A percentile compares a stretch with the other conserved stretches of the same genome.
phyloP scores from a whole-genome alignment of 331 rosid species.

The Acacia pycnantha region DNA sequence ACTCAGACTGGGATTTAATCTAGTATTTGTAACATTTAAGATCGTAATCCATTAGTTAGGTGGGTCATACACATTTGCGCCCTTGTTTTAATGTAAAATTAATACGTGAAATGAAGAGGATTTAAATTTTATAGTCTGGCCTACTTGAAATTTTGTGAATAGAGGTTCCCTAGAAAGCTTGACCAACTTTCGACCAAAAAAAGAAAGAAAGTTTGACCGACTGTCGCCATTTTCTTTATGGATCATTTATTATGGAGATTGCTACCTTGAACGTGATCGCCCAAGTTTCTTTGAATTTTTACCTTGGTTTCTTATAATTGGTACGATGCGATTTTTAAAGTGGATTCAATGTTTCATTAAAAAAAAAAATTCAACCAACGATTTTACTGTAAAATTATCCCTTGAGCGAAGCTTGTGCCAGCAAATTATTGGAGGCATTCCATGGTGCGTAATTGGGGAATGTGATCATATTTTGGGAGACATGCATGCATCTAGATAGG shows the following conservation, averaged over 20 bases:
- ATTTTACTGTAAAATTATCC: background rate
- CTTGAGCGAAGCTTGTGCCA: background rate
- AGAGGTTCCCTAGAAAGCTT: background rate
- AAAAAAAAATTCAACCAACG: background rate
- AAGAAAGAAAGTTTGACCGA: background rate
- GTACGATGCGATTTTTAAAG: background rate
- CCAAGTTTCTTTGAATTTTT: background rate
- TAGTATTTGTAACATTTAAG: background rate
- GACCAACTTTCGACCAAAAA: background rate
- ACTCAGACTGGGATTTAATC: background rate
- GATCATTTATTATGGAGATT: background rate
- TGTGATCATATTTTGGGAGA: background rate
- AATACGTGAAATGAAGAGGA: background rate
- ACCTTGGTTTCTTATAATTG: background rate
- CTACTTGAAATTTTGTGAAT: background rate
- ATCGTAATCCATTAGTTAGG: background rate
- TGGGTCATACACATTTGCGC: background rate
- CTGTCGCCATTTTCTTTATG: background rate
- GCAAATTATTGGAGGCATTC: background rate
- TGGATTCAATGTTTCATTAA: background rate
- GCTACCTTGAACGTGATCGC: background rate
- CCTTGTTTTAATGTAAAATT: too few relatives aligned
- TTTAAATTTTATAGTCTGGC: background rate
- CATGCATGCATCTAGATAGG: background rate
- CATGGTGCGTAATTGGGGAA: background rate